Evolutionary conservation across 306 rosid species (phyloP).

Genomic region (Gleditsia sinensis): DNA sequence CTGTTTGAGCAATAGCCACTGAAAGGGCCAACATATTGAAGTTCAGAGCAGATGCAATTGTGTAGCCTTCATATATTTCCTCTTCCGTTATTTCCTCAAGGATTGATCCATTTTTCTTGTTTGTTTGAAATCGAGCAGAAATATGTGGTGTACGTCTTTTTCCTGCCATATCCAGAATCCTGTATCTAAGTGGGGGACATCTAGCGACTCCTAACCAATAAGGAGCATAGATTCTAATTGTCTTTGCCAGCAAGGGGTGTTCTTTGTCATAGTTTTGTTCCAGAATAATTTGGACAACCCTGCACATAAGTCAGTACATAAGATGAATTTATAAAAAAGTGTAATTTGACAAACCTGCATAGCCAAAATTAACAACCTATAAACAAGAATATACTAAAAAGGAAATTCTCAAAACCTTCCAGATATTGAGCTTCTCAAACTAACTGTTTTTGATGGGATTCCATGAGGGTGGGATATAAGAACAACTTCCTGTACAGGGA

Average conservation of each 20-base stretch:
- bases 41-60: conserved; percentile 83
- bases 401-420: conserved; percentile 68
- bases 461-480: conserved; percentile 80
- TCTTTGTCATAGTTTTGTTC: conserved; percentile 74
- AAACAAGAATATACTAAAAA: conserved; percentile 15
- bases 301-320: conserved; percentile 55
- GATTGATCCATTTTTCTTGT: conserved; percentile 51
- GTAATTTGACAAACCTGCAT: conserved; percentile 4
- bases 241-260: conserved; percentile 63
- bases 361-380: conserved; percentile 15
- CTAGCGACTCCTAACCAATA: conserved; percentile 81
- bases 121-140: conserved; percentile 51
- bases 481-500: conserved; percentile 76
- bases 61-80: conserved; percentile 77
- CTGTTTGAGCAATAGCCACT: conserved; percentile 69
- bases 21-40: conserved; percentile 78
- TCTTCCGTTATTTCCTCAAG: conserved; percentile 87
- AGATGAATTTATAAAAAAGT: conserved; percentile 27
- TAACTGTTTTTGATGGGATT: conserved; percentile 70
- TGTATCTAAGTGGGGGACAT: conserved; percentile 84
- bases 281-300: conserved; percentile 87
- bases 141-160: conserved; percentile 54
- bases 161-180: conserved; percentile 67
- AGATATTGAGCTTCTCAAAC: conserved; percentile 92
- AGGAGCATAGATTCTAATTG: conserved; percentile 83